Evolutionary conservation across 2,329 filamentous ascomycete genomes (phyloP), one percentile per base, ranked within the genome.

Genomic region (Hypomyces rosellus): DNA sequence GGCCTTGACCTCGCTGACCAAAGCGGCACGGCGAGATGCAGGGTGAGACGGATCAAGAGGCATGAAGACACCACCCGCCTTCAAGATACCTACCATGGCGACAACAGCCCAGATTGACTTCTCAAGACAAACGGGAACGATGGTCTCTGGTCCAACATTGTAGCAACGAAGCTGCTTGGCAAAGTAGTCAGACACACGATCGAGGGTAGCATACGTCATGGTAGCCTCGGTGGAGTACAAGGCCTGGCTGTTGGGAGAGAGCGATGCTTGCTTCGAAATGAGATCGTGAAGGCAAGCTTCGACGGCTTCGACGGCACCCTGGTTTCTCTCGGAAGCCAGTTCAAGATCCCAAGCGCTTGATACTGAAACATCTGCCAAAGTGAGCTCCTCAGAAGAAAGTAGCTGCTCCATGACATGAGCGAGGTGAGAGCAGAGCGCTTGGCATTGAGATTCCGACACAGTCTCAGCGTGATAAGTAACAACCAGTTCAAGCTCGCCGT

Each of bases 21-120:
- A 13, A 3, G 33, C n/a, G 1, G 55, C 51, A 5, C 47, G 39
- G 11, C 50, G 47, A 12, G 36, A 43, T 13, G 33, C 34, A 3
- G 50, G 50, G 20, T 52, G 50, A 8, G 36, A 22, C 8, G 47
- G 41, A 46, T 50, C 50, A 6, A 52, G 34, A 25, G 47, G 50
- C 34, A 50, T 38, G 22, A 41, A 49, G 6, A 40, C 42, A 43
- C 50, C 46, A 15, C 50, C 50, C 14, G 42, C 47, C 37, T 52
- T 49, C 22, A 49, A 12, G 14, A 52, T 50, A 34, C 43, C 50
- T 7, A 52, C 4, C 42, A 52, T 52, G 1, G 43, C 50, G 3
- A 52, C n/a, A 8, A 39, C 14, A 2, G 39, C 15, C 50, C 50
- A 52, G 3, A 42, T 39, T 5, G 50, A 50, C 16, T 52, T 52